Conservation (phyloP, 345 rosid species). For the Geranium brycei region DNA sequence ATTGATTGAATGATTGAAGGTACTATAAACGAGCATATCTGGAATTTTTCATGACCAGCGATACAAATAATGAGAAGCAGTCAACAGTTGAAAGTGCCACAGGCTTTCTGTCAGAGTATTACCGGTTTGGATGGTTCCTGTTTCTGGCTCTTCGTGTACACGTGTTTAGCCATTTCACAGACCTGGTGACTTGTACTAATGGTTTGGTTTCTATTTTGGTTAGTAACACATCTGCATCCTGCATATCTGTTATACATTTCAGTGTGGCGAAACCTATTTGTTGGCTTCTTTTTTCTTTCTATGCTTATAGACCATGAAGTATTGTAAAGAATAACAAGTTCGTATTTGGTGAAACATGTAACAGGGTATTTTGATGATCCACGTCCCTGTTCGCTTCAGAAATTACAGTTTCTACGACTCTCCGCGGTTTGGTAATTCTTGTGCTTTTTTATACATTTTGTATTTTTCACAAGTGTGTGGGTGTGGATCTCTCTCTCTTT, state of each 20-base stretch:
- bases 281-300: no score
- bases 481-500: neutral
- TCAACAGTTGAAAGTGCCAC: conserved; percentile 24
- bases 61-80: conserved; percentile 37
- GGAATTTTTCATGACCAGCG: conserved; percentile 53
- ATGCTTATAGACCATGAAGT: neutral
- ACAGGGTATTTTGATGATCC: conserved; percentile 84
- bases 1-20: conserved; percentile 17
- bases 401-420: conserved; percentile 50
- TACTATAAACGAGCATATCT: conserved; percentile 62
- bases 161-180: conserved; percentile 70
- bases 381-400: conserved; percentile 63
- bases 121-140: conserved; percentile 86
- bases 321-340: neutral
- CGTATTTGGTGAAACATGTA: conserved; percentile 6
- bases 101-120: conserved; percentile 34
- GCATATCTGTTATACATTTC: no score
- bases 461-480: neutral
- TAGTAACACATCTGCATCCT: conserved; percentile 18
- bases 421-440: conserved; percentile 52
- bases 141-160: conserved; percentile 84
- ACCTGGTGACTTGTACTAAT: conserved; percentile 74
- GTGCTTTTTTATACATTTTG: neutral
- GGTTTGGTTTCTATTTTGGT: conserved; percentile 86
- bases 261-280: no score